phyloP scores from a whole-genome alignment of 345 rosid genomes.

The Eucalyptus polybractea region DNA sequence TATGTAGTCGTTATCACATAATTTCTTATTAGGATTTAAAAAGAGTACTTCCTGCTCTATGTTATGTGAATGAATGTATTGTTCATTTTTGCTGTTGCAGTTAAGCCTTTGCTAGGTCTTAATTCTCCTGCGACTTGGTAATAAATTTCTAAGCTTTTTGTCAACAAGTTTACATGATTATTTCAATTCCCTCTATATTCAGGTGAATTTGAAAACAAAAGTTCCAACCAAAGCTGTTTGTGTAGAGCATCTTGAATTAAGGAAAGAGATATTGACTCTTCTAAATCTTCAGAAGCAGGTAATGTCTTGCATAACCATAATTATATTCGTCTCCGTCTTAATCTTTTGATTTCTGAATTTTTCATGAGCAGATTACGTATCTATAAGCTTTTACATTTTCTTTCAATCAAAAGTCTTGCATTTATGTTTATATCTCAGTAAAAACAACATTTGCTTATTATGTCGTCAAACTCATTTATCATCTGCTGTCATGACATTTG shows the following conservation, averaged over 20 bases:
- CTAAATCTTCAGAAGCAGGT: conserved; percentile 97
- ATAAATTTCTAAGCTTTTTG: not conserved
- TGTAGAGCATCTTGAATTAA: conserved; percentile 88
- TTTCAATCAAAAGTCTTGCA: not conserved
- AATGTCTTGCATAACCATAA: not conserved
- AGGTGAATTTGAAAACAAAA: conserved; percentile 86
- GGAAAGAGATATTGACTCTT: conserved; percentile 76
- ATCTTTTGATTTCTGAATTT: not conserved
- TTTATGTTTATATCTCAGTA: not conserved
- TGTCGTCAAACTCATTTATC: not conserved
- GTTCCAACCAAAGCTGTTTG: conserved; percentile 98
- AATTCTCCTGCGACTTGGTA: not conserved
- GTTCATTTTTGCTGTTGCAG: not conserved
- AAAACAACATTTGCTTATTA: not conserved
- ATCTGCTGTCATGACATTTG: not conserved
- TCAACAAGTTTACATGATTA: not conserved
- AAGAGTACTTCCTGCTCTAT: not conserved
- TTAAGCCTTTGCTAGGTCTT: not conserved
- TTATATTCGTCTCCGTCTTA: not conserved
- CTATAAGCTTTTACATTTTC: not conserved
- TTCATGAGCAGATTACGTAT: not conserved
- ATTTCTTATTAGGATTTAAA: not conserved
- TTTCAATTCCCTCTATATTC: not conserved
- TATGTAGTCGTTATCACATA: not conserved
- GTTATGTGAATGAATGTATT: not conserved